A percentile compares a stretch with the other conserved stretches of the same genome.
Evolutionary conservation across 306 rosid species (phyloP).

Genomic region (Glycine tomentella): DNA sequence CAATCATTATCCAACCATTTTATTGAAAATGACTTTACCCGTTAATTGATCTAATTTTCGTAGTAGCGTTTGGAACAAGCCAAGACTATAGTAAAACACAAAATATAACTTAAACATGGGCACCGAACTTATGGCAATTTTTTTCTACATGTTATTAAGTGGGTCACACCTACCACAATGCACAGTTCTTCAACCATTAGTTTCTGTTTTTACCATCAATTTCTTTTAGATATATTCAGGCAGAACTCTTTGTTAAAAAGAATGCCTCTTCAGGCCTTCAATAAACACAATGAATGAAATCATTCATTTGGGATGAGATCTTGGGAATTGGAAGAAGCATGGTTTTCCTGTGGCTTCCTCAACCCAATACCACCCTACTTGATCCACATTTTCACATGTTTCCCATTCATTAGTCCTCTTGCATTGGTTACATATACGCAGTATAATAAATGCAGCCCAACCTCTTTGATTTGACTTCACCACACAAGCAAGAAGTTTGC

Average conservation of each 20-base stretch:
- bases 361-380: neutral
- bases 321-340: constrained; percentile 43
- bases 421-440: constrained; percentile 22
- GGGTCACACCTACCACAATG: constrained; percentile 38
- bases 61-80: constrained; percentile 18
- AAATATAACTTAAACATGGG: neutral
- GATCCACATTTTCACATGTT: constrained; percentile 47
- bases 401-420: constrained; percentile 15
- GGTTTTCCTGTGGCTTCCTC: constrained; percentile 43
- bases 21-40: constrained; percentile 28
- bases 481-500: constrained; percentile 13
- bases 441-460: constrained; percentile 21
- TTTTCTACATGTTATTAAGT: neutral
- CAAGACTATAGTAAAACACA: neutral
- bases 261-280: neutral
- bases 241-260: constrained; percentile 7
- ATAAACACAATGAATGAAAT: constrained; percentile 27
- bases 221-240: neutral
- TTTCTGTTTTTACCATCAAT: constrained; percentile 5
- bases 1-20: constrained; percentile 10
- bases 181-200: constrained; percentile 6
- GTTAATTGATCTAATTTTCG: constrained; percentile 13
- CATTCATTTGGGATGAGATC: constrained; percentile 32
- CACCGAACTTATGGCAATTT: neutral
- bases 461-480: constrained; percentile 18